Evolutionary conservation across 352 stramenopile genomes (phyloP).

Genomic region (Globisporangium solare): DNA sequence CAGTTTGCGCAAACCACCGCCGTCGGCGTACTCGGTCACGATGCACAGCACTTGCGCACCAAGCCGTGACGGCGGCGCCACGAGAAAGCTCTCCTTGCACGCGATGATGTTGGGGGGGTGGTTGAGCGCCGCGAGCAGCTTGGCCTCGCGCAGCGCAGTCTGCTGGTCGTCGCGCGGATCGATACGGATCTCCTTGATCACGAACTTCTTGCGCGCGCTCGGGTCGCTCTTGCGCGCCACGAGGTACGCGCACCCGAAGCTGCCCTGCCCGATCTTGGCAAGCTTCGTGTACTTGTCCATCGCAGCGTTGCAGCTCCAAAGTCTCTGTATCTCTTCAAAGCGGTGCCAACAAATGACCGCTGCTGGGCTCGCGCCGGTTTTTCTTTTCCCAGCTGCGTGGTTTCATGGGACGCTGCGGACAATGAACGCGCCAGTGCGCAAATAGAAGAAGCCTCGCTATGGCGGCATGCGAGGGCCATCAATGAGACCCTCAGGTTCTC

Average conservation of each 20-base stretch:
- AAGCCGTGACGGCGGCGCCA: constrained; percentile 10
- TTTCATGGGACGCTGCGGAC: too few species aligned
- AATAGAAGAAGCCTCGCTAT: too few species aligned
- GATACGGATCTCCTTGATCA: constrained; percentile 76
- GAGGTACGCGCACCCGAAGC: constrained; percentile 66
- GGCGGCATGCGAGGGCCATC: too few species aligned
- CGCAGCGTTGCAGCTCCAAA: not conserved
- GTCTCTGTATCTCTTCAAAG: too few species aligned
- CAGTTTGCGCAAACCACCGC: constrained; percentile 60
- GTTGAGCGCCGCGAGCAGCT: constrained; percentile 60
- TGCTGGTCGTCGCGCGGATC: constrained; percentile 64
- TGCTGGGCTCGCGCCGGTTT: too few species aligned
- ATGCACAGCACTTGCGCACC: constrained; percentile 60
- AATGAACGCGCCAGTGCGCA: too few species aligned
- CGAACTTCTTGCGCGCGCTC: constrained; percentile 29
- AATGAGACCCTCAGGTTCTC: not conserved
- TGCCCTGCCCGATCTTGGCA: constrained; percentile 70
- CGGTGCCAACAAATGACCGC: too few species aligned
- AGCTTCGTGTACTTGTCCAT: constrained; percentile 83
- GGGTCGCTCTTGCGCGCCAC: constrained; percentile 36
- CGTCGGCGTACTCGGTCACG: constrained; percentile 80
- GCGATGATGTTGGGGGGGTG: constrained; percentile 84
- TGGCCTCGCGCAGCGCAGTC: constrained; percentile 56
- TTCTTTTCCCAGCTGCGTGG: too few species aligned
- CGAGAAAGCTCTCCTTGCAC: constrained; percentile 74